Evolutionary conservation across 2,329 filamentous ascomycete species (phyloP).

Genomic region (Ilyonectria robusta): DNA sequence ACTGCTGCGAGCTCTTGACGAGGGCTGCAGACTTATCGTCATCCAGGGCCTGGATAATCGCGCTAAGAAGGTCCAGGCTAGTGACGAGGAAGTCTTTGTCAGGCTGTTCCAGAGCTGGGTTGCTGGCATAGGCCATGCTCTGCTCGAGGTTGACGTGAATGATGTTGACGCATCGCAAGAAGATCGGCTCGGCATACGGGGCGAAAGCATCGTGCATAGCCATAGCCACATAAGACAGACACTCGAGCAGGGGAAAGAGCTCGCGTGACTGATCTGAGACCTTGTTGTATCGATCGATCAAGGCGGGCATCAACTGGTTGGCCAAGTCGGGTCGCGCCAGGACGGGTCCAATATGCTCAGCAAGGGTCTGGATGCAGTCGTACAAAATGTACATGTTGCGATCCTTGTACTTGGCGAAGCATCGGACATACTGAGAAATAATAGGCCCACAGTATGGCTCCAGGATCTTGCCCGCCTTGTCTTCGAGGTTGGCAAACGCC

Average conservation of each 20-base stretch:
- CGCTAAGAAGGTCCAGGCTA: slow-evolving; percentile 91
- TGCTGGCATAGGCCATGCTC: slow-evolving; percentile 77
- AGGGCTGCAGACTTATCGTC: slow-evolving; percentile 81
- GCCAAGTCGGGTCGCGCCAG: slow-evolving; percentile 87
- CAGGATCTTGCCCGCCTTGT: slow-evolving; percentile 86
- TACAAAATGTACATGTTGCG: slow-evolving; percentile 99
- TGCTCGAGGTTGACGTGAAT: slow-evolving; percentile 94
- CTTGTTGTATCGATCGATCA: slow-evolving; percentile 89
- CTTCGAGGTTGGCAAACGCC: slow-evolving; percentile 95
- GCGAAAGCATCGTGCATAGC: slow-evolving; percentile 87
- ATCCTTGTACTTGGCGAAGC: slow-evolving; percentile 97
- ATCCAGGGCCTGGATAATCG: slow-evolving; percentile 91
- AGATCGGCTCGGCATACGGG: slow-evolving; percentile 89
- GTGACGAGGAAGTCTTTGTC: slow-evolving; percentile 99
- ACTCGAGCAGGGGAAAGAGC: slow-evolving; percentile 95
- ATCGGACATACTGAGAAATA: slow-evolving; percentile 90
- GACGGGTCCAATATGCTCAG: slow-evolving; percentile 88
- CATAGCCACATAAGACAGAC: slow-evolving; percentile 92
- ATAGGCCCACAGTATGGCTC: slow-evolving; percentile 92
- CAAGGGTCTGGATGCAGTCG: slow-evolving; percentile 97
- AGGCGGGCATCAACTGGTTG: slow-evolving; percentile 89
- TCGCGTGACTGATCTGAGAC: slow-evolving; percentile 92
- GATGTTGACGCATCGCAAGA: slow-evolving; percentile 88
- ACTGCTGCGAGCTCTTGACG: slow-evolving; percentile 80
- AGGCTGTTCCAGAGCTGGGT: slow-evolving; percentile 79